Base-by-base conservation (phyloP, 768 basidiomycete species). In the Hemileccinum impolitum region DNA sequence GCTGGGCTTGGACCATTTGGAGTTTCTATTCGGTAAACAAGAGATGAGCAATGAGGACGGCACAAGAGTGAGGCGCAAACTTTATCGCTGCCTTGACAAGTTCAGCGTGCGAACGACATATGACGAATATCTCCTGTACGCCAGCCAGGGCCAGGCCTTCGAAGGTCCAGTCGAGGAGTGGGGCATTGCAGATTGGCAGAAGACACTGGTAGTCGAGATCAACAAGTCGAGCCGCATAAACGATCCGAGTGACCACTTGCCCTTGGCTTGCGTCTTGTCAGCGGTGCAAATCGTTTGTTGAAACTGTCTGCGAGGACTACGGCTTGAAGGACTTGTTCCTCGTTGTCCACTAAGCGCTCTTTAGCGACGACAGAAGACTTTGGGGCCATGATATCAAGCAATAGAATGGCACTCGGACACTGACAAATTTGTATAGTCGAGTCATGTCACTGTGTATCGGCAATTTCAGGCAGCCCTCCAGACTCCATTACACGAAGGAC, bases 221-320 rank as follows among this genome's bases (percentile, higher is more conserved):
- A 54, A 44, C 34, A 31, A 37, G 50, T 58, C 36, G 58, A 54
- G 39, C 51, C 41, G 30, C 50, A 19, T 45, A 43, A 45, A 47
- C 25, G 42, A 60, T 38, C 32, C 39, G 26, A 38, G 41, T 25
- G 42, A 47, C 30, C 26, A 68, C 84, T 69, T 66, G 91, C 92
- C 68, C 94, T 80, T 54, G 94, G 94, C 70, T 84, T 88, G 64
- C 83, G 81, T 31, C 80, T 78, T 34, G 92, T 94, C n/a, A 96
- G 78, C 17, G 94, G 94, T 48, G 87, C 79, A 63, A 97, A 95
- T 47, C 92, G 81, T 61, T 85, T 88, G 75, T 96, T 94, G 74
- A 94, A 96, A 56, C 91, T 94, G 66, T 99, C 95, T 11, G 95
- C 93, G 36, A 99, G 84, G 38, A 99, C 84, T 48, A 98, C 89